Percentiles rank a stretch among this genome's conserved stretches.
phyloP scores from a whole-genome alignment of 1,284 basidiomycete species.

The Marasmius oreades region DNA sequence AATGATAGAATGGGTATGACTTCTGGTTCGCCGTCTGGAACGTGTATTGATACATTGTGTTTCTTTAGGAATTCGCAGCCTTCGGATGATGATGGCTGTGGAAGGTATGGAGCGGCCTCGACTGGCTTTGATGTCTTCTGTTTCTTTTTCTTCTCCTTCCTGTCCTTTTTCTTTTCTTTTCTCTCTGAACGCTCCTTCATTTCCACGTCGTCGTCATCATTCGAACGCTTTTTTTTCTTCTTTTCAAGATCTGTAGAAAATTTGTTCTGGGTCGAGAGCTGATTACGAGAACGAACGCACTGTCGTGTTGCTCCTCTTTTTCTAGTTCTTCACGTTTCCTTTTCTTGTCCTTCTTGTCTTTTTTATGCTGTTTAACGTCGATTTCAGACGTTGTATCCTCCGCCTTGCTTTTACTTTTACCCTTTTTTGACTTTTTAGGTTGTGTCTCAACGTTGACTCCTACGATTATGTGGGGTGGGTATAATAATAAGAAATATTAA shows the following conservation, averaged over 20 bases:
- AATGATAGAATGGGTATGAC: constrained; percentile 80
- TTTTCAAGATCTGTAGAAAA: constrained; percentile 1
- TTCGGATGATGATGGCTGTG: constrained; percentile 33
- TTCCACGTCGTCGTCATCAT: constrained; percentile 4
- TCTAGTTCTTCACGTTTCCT: constrained; percentile 27
- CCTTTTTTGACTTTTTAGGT: constrained; percentile 23
- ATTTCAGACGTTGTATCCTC: constrained; percentile 18
- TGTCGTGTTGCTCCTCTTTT: neutral
- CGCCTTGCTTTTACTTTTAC: constrained; percentile 20
- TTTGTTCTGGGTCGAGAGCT: constrained; percentile 13
- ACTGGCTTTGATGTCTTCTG: constrained; percentile 17
- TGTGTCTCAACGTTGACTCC: constrained; percentile 12
- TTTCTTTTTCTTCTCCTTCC: constrained; percentile 24
- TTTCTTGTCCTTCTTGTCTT: constrained; percentile 22
- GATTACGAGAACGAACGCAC: neutral
- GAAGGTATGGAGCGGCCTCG: constrained; percentile 8
- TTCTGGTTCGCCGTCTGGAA: constrained; percentile 38
- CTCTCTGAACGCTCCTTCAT: constrained; percentile 17
- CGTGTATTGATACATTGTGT: constrained; percentile 74
- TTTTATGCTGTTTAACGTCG: constrained; percentile 10
- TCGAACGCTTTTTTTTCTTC: constrained; percentile 6
- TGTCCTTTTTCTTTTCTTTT: constrained; percentile 23
- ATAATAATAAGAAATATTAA: too few relatives aligned
- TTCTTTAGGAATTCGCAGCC: constrained; percentile 64
- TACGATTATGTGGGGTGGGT: too few relatives aligned